Conservation (phyloP, 306 rosid species). For the Oemleria cerasiformis region DNA sequence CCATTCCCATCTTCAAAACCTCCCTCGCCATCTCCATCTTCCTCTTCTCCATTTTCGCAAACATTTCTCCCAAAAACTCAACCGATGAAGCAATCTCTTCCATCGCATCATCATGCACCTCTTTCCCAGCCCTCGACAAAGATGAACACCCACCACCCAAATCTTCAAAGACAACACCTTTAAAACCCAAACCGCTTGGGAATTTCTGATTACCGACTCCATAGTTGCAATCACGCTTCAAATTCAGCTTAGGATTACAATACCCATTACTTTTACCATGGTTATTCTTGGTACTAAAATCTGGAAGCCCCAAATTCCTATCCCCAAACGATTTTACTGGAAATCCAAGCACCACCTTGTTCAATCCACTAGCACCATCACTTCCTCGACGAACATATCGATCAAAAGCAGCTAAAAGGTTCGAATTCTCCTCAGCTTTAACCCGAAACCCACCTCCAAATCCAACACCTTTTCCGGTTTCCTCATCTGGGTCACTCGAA, state of each 20-base stretch:
- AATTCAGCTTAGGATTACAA: background rate
- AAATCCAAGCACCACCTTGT: background rate
- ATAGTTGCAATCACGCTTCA: background rate
- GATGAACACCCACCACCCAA: background rate
- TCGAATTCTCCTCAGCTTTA: background rate
- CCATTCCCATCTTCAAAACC: constrained; percentile 67
- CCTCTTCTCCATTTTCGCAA: constrained; percentile 71
- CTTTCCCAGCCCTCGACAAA: constrained; percentile 12
- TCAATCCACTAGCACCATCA: background rate
- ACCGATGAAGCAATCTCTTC: constrained; percentile 63
- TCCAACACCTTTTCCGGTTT: constrained; percentile 37
- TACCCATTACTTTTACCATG: background rate
- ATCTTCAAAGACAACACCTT: background rate
- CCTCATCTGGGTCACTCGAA: constrained; percentile 14
- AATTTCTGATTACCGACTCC: background rate
- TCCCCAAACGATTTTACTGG: constrained; percentile 13
- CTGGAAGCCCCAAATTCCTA: constrained; percentile 24
- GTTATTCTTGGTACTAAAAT: background rate
- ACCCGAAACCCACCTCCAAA: constrained; percentile 15
- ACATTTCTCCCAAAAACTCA: constrained; percentile 60
- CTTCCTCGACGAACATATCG: background rate
- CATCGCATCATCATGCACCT: constrained; percentile 33
- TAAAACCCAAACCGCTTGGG: constrained; percentile 20
- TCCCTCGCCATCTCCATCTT: constrained; percentile 89
- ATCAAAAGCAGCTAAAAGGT: background rate